Conservation (phyloP, 805 yeast species). For the Isabelozyma rhagii region DNA sequence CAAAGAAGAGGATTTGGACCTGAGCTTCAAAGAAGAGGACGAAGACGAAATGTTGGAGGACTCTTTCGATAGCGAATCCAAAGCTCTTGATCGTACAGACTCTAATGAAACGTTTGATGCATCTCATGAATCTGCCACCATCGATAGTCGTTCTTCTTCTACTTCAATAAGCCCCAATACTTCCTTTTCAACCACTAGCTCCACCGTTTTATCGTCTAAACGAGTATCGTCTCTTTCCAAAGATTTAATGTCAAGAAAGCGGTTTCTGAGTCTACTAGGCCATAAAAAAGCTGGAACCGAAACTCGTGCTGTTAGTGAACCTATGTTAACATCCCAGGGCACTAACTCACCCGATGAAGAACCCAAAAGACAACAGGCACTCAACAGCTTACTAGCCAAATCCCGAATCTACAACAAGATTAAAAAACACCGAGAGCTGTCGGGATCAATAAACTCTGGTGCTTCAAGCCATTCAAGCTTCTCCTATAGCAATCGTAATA, state of each 20-base stretch:
- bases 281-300: not conserved
- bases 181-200: no score
- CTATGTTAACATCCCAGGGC: not conserved
- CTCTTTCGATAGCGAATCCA: not conserved
- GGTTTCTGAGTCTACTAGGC: conserved; percentile 17
- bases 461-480: conserved; percentile 12
- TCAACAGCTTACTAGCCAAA: conserved; percentile 25
- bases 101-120: not conserved
- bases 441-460: conserved; percentile 22
- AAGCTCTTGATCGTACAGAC: not conserved
- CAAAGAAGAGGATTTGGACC: conserved; percentile 13
- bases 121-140: not conserved
- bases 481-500: conserved; percentile 17
- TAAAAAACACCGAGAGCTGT: conserved; percentile 35
- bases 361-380: conserved; percentile 13
- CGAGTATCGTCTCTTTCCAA: conserved; percentile 5
- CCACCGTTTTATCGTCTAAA: not conserved
- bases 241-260: conserved; percentile 7
- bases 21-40: conserved; percentile 14
- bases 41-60: conserved; percentile 10
- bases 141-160: not conserved
- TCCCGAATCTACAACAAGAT: conserved; percentile 34
- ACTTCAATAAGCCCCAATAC: not conserved
- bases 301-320: not conserved
- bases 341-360: conserved; percentile 9